These are phyloP conservation scores for Mortierella sp. DNA, from an alignment of 371 early-diverging fungal genomes.

Conservation along the genomic window DNA sequence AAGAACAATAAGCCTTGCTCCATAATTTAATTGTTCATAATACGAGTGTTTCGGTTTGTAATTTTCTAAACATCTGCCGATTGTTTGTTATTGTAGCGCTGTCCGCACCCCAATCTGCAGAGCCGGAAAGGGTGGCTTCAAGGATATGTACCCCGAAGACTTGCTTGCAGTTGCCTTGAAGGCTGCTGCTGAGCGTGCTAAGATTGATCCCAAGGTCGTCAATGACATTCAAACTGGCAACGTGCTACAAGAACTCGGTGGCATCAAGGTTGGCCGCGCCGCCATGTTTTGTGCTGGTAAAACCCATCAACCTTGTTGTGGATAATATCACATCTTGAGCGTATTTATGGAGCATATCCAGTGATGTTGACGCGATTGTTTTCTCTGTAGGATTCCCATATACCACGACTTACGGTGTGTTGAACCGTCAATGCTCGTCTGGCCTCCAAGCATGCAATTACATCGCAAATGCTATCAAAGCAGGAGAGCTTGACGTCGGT, in stretches of 20 bases:
- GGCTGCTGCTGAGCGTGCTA: slow-evolving; percentile 51
- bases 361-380: neutral
- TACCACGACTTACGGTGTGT: slow-evolving; percentile 45
- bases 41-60: neutral
- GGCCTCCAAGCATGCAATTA: slow-evolving; percentile 56
- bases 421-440: slow-evolving; percentile 57
- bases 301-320: neutral
- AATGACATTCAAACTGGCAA: slow-evolving; percentile 57
- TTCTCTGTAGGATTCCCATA: slow-evolving; percentile 40
- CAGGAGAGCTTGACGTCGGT: slow-evolving; percentile 57
- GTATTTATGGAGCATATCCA: neutral
- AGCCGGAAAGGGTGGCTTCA: slow-evolving; percentile 94
- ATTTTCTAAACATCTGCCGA: neutral
- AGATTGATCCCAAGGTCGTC: slow-evolving; percentile 51
- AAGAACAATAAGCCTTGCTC: slow-evolving; percentile 4
- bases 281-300: slow-evolving; percentile 55
- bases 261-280: slow-evolving; percentile 52
- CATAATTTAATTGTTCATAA: neutral
- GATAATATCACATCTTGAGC: neutral
- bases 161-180: slow-evolving; percentile 47
- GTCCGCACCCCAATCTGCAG: slow-evolving; percentile 93
- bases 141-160: slow-evolving; percentile 83
- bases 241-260: slow-evolving; percentile 53
- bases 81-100: slow-evolving; percentile 56
- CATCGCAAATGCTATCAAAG: slow-evolving; percentile 56